Evolutionary conservation across 1,284 basidiomycete species (phyloP).

Genomic region (Dichomitus squalens): DNA sequence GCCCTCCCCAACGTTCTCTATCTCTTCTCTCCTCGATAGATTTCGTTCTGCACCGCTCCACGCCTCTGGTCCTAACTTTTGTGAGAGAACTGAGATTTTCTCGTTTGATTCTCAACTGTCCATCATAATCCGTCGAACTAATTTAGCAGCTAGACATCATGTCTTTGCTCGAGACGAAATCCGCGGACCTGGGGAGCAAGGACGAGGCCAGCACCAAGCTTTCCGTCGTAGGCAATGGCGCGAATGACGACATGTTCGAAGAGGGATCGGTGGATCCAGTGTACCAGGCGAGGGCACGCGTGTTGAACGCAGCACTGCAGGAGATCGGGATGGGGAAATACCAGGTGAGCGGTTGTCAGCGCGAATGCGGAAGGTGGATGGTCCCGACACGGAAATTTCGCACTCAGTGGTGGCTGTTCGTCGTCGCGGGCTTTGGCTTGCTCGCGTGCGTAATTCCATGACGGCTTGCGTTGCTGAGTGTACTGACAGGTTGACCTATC

Average conservation of each 20-base stretch:
- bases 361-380: too few species aligned
- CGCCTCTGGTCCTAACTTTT: too few species aligned
- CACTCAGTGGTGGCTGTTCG: constrained; percentile 63
- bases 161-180: constrained; percentile 11
- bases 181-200: constrained; percentile 14
- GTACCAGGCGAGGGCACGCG: constrained; percentile 57
- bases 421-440: constrained; percentile 70
- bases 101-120: too few species aligned
- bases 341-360: too few species aligned
- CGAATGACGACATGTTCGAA: constrained; percentile 37
- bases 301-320: constrained; percentile 59
- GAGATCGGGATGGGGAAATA: constrained; percentile 71
- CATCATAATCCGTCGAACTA: background rate
- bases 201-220: constrained; percentile 3
- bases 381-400: too few species aligned
- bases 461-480: background rate
- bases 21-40: too few species aligned
- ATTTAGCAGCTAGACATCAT: background rate
- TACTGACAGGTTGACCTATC: background rate
- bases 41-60: too few species aligned
- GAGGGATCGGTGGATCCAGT: constrained; percentile 53
- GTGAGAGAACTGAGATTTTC: too few species aligned
- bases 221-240: background rate
- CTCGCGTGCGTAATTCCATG: constrained; percentile 52
- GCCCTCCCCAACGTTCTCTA: too few species aligned